Base-by-base conservation (phyloP, 306 rosid genomes). In the Corylus heterophylla region DNA sequence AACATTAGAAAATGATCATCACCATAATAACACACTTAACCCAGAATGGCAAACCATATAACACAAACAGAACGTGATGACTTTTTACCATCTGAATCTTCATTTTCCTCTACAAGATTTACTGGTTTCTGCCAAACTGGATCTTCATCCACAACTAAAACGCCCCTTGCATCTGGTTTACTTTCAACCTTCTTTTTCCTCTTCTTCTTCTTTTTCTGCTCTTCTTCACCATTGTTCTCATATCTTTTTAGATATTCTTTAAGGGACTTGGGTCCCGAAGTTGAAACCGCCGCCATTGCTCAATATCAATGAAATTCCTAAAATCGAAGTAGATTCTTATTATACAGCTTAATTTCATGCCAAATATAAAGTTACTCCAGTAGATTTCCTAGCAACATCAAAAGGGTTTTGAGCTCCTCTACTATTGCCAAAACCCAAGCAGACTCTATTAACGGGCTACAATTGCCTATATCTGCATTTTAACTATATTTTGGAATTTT, bases 61-160 rank as follows among this genome's bases (percentile, higher is more conserved):
- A 17, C 0, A 58, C 9, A 22, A 13, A 59, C 35, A 55, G 70
- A 9, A 83, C 63, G 72, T 22, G 54, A 25, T 39, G 17, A 39
- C 64, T 31, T 69, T 67, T 74, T 70, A 92, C 94, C 92, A 9
- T 89, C 84, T 1, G 92, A 84, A 56, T 87, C 78, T 5, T 78
- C 85, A 4, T 85, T 83, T 74, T 92, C 97, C 81, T 87, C 97
- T 78, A 62, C 90, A 52, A 89, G 69, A 67, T 86, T 86, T n/a
- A 94, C 49, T 12, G 95, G 93, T 76, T 91, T 94, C 83, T 89
- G 93, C 97, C 96, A 94, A 35, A 85, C 73, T n/a, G 97, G 98
- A 45, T 94, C 98, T 82, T 91, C 91, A 71, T 94, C 93, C 69
- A 92, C 91, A 13, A 94, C 91, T 39, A 88, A 75, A 80, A 92